Percentiles rank a stretch among this genome's conserved stretches.
phyloP scores from a whole-genome alignment of 768 basidiomycete genomes.

The Fistulinella prunicolor region DNA sequence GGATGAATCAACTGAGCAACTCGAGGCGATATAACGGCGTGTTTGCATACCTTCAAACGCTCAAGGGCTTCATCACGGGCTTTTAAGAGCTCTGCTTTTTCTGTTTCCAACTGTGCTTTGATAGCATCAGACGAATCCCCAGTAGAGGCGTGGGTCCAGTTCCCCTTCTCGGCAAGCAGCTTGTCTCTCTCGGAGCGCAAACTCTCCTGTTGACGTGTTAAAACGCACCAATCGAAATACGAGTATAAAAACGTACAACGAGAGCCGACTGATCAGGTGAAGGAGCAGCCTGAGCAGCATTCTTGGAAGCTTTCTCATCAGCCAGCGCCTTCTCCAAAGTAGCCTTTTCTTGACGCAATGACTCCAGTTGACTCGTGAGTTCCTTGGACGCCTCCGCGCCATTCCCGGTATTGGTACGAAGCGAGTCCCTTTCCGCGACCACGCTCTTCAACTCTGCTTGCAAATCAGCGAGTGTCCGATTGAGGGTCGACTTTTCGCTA shows the following conservation, averaged over 20 bases:
- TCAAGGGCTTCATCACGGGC: conserved; percentile 58
- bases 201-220: conserved; percentile 39
- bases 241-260: conserved; percentile 29
- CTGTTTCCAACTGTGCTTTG: conserved; percentile 50
- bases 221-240: neutral
- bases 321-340: conserved; percentile 38
- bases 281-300: conserved; percentile 8
- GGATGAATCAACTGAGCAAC: conserved; percentile 3
- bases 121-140: conserved; percentile 30
- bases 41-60: conserved; percentile 58
- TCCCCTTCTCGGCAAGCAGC: conserved; percentile 58
- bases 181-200: conserved; percentile 60
- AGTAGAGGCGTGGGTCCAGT: conserved; percentile 23
- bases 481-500: conserved; percentile 29
- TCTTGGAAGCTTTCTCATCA: conserved; percentile 34
- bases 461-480: conserved; percentile 24
- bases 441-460: conserved; percentile 29
- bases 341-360: conserved; percentile 38
- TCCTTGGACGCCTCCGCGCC: conserved; percentile 26
- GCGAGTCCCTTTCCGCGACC: conserved; percentile 27
- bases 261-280: conserved; percentile 25
- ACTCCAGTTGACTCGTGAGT: conserved; percentile 34
- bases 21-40: no score
- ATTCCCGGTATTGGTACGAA: conserved; percentile 16
- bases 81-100: conserved; percentile 56